Evolutionary conservation across 306 rosid genomes (phyloP), one percentile per base, ranked within the genome.

Genomic region (Begonia fuchsioides): DNA sequence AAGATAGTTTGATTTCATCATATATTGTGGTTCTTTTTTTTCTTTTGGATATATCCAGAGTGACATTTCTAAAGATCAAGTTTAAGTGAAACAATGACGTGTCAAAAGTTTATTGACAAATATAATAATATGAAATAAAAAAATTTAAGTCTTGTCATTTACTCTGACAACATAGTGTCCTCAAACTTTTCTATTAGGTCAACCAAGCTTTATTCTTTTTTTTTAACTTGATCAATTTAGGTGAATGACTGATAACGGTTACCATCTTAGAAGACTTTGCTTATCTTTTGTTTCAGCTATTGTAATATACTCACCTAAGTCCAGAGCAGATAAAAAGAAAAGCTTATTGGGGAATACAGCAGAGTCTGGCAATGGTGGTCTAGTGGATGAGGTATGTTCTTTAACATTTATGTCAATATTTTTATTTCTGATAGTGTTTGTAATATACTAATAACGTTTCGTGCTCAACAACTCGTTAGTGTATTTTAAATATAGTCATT

Each of bases 271-370:
- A 43, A 10, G 47, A 38, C 46, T 59, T 66, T 12, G 55, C 11
- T 10, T 62, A 50, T 44, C 45, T 50, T 70, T 70, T 60, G 54
- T 67, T 59, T 76, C 84, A 90, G 97, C 94, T 73, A 44, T 90
- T 19, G 92, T 82, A 56, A 38, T 19, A 13, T 74, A 76, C 80
- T 62, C 73, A 47, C 98, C 95, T 20, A 90, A 90, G 92, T 60
- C 92, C 12, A 85, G 53, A 71, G 65, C 76, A 13, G 79, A 62
- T 73, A 84, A 76, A 67, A 81, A 38, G 70, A 81, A 63, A 68
- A 90, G 92, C 57, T 74, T 90, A 26, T 68, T 90, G 70, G 93
- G 95, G 38, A 60, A 10, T 55, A 53, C 78, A 13, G 53, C 61
- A 18, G 93, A 70, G 72, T 72, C 81, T 49, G 79, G 52, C 55